A percentile compares a stretch with the other conserved stretches of the same genome.
Evolutionary conservation across 768 basidiomycete genomes (phyloP).

Genomic region (Leccinum pellstonianum): DNA sequence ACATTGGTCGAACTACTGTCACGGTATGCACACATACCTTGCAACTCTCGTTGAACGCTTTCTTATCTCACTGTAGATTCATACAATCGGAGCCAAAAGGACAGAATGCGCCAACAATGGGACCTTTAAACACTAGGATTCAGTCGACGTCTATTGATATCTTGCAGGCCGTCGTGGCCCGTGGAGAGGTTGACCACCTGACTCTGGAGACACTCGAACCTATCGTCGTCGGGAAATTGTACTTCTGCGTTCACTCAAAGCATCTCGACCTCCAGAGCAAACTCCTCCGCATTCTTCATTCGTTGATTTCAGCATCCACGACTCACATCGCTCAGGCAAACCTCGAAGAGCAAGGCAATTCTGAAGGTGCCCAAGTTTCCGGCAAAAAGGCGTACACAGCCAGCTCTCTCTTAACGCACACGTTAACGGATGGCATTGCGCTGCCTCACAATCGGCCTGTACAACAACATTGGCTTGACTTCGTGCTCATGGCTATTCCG

Average conservation of each 20-base stretch:
- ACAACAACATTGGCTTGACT: slow-evolving; percentile 95
- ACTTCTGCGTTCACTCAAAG: slow-evolving; percentile 62
- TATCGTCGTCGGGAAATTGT: slow-evolving; percentile 72
- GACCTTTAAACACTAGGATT: slow-evolving; percentile 56
- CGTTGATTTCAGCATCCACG: slow-evolving; percentile 68
- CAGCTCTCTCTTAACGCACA: slow-evolving; percentile 73
- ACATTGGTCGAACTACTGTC: slow-evolving; percentile 70
- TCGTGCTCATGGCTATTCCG: slow-evolving; percentile 86
- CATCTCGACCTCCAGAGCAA: slow-evolving; percentile 90
- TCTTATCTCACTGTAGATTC: slow-evolving; percentile 45
- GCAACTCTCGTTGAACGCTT: not conserved
- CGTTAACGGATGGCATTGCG: slow-evolving; percentile 78
- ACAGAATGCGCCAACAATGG: slow-evolving; percentile 49
- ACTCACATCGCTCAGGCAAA: slow-evolving; percentile 31
- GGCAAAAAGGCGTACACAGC: slow-evolving; percentile 44
- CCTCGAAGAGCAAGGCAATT: slow-evolving; percentile 33
- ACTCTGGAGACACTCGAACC: slow-evolving; percentile 66
- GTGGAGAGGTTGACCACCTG: slow-evolving; percentile 71
- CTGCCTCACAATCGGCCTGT: slow-evolving; percentile 69
- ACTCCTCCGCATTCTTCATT: slow-evolving; percentile 86
- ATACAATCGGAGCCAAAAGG: slow-evolving; percentile 75
- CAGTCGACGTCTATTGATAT: slow-evolving; percentile 80
- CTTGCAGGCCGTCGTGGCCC: slow-evolving; percentile 75
- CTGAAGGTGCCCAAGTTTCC: slow-evolving; percentile 35
- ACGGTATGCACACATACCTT: slow-evolving; percentile 58